These are phyloP conservation scores for Tetrahymena malaccensis DNA, from an alignment of 73 alveolate species.

Conservation along the genomic window DNA sequence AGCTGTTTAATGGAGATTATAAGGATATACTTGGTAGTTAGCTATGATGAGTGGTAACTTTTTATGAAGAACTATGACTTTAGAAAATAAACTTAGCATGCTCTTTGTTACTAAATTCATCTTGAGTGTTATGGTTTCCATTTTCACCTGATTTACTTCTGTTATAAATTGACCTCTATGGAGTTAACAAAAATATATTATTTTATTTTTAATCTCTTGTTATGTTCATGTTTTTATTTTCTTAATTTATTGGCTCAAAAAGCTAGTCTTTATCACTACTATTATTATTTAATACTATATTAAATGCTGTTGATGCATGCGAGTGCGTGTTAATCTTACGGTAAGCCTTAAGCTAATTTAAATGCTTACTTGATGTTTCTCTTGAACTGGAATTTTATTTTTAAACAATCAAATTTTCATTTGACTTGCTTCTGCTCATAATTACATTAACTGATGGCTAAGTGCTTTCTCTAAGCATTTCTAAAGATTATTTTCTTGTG, in stretches of 20 bases:
- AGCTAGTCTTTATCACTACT: not conserved
- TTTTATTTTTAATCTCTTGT: not conserved
- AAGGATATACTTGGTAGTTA: not conserved
- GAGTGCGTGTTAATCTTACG: not conserved
- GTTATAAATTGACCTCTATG: not conserved
- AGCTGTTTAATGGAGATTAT: not conserved
- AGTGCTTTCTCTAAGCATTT: not conserved
- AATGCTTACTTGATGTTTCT: not conserved
- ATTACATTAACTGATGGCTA: not conserved
- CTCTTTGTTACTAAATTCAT: not conserved
- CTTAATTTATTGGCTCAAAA: not conserved
- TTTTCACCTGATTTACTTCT: not conserved
- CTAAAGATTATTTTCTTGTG: not conserved
- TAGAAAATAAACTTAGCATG: not conserved
- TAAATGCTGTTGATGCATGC: not conserved
- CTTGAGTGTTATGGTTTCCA: not conserved
- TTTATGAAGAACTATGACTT: not conserved
- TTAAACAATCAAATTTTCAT: not conserved
- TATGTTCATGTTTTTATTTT: not conserved
- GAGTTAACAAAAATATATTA: not conserved
- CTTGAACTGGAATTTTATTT: not conserved
- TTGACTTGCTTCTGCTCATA: not conserved
- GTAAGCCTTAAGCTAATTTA: not conserved
- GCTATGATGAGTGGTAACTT: not conserved
- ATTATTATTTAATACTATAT: too few species aligned